Base-by-base conservation (phyloP, 1,139 yeast species). In the Suhomyces kunorum region DNA sequence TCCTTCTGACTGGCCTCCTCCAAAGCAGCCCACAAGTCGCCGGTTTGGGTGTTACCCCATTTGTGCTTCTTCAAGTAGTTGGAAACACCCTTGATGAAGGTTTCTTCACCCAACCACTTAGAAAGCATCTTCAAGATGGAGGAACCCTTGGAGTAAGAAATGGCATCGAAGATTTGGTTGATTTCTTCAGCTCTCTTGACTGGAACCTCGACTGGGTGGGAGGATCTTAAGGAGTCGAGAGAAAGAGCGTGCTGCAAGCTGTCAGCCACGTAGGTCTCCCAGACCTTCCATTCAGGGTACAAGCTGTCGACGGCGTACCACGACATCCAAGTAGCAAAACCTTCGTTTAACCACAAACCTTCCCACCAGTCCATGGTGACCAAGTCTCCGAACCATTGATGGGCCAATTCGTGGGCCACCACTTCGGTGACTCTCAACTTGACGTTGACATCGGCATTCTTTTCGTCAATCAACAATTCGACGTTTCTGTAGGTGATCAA, bases 291-390 rank as follows among this genome's bases (percentile, higher is more conserved):
- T 38, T 78, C 82, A 14, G 81, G 82, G 53, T 68, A 70, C 46
- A 76, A 65, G 30, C 70, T 49, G 51, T 78, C 78, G 44, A 87
- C 79, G 2, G 94, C 86, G 56, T 80, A 76, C 84, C 89, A 86
- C 4, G 92, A 85, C 78, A 87, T 77, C 74, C 79, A 78, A 12
- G 83, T 78, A 12, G 83, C 83, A 58, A 78, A 78, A 12, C 83
- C 81, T 59, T 78, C 83, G 50, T 78, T 78, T 44, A 78, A 68
- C 83, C 83, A 78, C 48, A 78, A 65, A 43, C 78, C 83, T 44
- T 79, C 80, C 83, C 83, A 78, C 73, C 78, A 78, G 50, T 76
- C 72, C 83, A 78, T 78, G 33, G 83, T 78, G 42, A 78, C 81
- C 58, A 76, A 72, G 52, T 78, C 74, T 45, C 83, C 83, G 51